Percentiles rank a stretch among this genome's conserved stretches.
These are phyloP conservation scores for Gamsiella multidivaricata DNA, from an alignment of 192 early-diverging fungal species.

Conservation along the genomic window DNA sequence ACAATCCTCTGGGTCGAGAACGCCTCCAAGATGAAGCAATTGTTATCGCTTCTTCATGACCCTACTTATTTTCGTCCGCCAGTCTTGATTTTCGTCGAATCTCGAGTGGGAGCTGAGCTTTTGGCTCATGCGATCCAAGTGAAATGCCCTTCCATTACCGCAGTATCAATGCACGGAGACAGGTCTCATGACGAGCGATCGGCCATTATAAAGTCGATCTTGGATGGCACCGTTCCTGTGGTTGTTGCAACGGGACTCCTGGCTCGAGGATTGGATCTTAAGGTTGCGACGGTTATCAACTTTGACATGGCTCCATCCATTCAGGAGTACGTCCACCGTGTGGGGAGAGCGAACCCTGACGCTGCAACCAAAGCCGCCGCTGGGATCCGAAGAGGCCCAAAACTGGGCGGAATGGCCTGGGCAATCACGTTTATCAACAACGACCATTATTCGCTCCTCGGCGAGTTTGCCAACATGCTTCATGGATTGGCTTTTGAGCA, in stretches of 20 bases:
- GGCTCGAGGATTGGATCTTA: slow-evolving; percentile 63
- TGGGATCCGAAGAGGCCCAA: slow-evolving; percentile 29
- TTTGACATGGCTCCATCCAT: slow-evolving; percentile 69
- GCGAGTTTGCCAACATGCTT: slow-evolving; percentile 59
- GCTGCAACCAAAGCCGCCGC: slow-evolving; percentile 31
- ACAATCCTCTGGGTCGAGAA: slow-evolving; percentile 70
- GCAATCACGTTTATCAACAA: slow-evolving; percentile 70
- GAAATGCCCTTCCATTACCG: slow-evolving; percentile 46
- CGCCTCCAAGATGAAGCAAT: slow-evolving; percentile 62
- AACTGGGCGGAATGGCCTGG: slow-evolving; percentile 57
- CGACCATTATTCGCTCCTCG: slow-evolving; percentile 59
- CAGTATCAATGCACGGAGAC: slow-evolving; percentile 63
- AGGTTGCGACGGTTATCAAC: slow-evolving; percentile 64
- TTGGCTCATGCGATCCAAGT: slow-evolving; percentile 57
- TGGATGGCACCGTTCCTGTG: slow-evolving; percentile 44
- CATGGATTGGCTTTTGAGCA: slow-evolving; percentile 41
- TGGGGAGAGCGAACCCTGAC: slow-evolving; percentile 58
- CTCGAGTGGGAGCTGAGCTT: slow-evolving; percentile 63
- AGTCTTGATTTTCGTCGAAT: slow-evolving; percentile 66
- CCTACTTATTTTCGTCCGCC: slow-evolving; percentile 64
- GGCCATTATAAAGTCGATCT: slow-evolving; percentile 40
- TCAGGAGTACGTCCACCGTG: slow-evolving; percentile 68
- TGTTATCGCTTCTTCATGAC: slow-evolving; percentile 63
- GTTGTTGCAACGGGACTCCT: slow-evolving; percentile 65
- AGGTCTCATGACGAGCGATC: slow-evolving; percentile 59